phyloP scores from a whole-genome alignment of 129 eudicot species.

The Arctium lappa region DNA sequence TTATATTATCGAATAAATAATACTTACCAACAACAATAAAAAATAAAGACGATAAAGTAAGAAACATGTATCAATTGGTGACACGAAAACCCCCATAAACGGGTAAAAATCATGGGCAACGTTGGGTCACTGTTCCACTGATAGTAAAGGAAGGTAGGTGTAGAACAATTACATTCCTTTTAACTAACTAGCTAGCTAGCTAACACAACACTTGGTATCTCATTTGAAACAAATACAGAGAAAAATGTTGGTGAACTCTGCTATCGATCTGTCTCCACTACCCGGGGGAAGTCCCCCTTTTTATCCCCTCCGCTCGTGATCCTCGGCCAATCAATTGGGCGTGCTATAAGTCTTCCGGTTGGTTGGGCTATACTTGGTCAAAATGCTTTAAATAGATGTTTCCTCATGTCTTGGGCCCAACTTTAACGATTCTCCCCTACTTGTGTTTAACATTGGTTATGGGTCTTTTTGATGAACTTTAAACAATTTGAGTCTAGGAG shows the following conservation, averaged over 20 bases:
- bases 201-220: too few species aligned
- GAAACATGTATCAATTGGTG: not conserved
- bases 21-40: too few species aligned
- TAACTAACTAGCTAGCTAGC: not conserved
- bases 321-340: not conserved
- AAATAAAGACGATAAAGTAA: not conserved
- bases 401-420: not conserved
- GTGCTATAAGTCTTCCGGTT: too few species aligned
- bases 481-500: not conserved
- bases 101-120: not conserved
- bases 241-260: not conserved
- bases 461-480: not conserved
- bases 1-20: too few species aligned
- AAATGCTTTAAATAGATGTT: not conserved
- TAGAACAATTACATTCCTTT: not conserved
- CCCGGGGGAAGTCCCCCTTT: not conserved
- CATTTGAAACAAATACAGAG: too few species aligned
- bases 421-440: not conserved
- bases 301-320: not conserved
- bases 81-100: not conserved
- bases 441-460: not conserved
- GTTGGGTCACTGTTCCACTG: not conserved
- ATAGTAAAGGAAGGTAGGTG: not conserved
- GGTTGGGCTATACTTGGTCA: too few species aligned
- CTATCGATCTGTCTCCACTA: too few species aligned